These are phyloP conservation scores for Picea engelmannii DNA, from an alignment of 83 land plant species.

Conservation along the genomic window DNA sequence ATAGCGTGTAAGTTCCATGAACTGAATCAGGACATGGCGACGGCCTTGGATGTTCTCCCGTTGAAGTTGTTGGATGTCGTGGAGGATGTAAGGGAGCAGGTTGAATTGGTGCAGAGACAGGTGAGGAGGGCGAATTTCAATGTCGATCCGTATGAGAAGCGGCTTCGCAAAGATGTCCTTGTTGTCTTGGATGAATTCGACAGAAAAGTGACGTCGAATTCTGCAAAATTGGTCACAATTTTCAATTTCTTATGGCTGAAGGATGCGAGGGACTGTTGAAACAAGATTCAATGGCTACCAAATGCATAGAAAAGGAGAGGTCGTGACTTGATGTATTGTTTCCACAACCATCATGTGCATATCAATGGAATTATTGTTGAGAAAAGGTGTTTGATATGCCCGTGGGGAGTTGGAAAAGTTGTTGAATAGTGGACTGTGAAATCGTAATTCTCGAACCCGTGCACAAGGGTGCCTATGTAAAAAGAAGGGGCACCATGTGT, in stretches of 20 bases:
- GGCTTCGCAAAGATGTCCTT: conserved; percentile 33
- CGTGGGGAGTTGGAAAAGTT: no score
- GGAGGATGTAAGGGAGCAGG: conserved; percentile 45
- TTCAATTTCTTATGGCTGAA: conserved; percentile 29
- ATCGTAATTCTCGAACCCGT: no score
- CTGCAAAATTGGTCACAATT: conserved; percentile 18
- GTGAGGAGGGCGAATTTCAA: conserved; percentile 15
- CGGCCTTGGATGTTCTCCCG: conserved; percentile 49
- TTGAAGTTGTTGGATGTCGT: conserved; percentile 25
- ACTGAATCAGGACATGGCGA: conserved; percentile 41
- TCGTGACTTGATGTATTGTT: no score
- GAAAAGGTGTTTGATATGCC: no score
- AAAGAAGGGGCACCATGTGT: no score
- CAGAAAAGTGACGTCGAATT: conserved; percentile 39
- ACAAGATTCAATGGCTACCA: conserved; percentile 35
- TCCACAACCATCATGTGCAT: no score
- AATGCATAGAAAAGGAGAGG: no score
- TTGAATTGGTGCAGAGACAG: conserved; percentile 43
- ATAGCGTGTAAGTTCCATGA: conserved; percentile 39
- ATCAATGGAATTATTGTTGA: no score
- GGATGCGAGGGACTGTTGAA: conserved; percentile 35
- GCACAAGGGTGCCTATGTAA: no score
- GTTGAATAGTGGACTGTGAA: no score
- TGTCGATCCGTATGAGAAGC: conserved; percentile 26
- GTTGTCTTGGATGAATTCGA: conserved; percentile 32